Evolutionary conservation across 1,284 basidiomycete species (phyloP).

Genomic region (Agaricales sp.): DNA sequence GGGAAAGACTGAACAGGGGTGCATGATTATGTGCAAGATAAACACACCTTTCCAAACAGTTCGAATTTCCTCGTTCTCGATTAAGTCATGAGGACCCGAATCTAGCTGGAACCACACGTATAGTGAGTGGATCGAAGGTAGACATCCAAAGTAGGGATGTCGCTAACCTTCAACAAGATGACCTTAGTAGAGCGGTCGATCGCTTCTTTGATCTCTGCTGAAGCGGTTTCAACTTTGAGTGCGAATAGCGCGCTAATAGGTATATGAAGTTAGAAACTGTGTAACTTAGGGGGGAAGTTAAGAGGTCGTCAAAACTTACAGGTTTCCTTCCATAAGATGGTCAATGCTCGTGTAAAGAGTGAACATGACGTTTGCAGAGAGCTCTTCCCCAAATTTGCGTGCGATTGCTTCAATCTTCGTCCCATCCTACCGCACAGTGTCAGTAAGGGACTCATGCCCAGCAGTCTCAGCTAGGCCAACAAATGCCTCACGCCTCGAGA

Average conservation of each 20-base stretch:
- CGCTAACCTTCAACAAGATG: conserved; percentile 16
- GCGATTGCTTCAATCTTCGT: background rate
- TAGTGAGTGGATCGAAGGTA: background rate
- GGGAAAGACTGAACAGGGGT: too few species aligned
- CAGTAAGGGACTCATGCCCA: too few species aligned
- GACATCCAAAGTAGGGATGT: background rate
- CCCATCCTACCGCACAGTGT: conserved; percentile 10
- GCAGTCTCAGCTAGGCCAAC: conserved; percentile 12
- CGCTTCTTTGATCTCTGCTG: conserved; percentile 14
- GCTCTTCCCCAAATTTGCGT: background rate
- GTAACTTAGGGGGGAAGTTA: conserved; percentile 13
- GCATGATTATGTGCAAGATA: background rate
- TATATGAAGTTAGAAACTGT: background rate
- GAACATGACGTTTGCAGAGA: background rate
- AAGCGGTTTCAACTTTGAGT: conserved; percentile 14
- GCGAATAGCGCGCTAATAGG: conserved; percentile 13
- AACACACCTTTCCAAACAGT: conserved; percentile 20
- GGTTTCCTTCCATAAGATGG: conserved; percentile 9
- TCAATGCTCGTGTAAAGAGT: background rate
- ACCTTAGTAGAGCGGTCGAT: conserved; percentile 15
- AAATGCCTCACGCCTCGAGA: background rate
- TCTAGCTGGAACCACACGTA: conserved; percentile 15
- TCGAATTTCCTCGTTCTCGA: conserved; percentile 20
- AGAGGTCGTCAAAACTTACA: conserved; percentile 12
- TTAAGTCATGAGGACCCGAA: conserved; percentile 20